Evolutionary conservation across 106 monocot genomes (phyloP), one percentile per base, ranked within the genome.

Genomic region (Acanthochlamys bracteata): DNA sequence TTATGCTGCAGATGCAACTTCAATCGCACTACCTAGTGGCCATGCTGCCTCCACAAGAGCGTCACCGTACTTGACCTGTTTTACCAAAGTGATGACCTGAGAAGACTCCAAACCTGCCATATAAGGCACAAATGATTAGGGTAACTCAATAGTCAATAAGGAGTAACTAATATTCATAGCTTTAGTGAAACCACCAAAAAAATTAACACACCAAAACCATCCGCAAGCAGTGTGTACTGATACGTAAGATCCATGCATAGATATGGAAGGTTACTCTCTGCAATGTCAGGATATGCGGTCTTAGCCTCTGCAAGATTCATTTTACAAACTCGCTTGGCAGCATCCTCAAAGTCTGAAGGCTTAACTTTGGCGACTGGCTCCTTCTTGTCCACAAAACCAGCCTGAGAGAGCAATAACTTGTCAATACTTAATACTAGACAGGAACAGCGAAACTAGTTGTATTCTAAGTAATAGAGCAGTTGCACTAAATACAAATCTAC

Each of bases 21-120:
- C 89, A 68, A 93, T 86, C 21, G 93, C 89, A 71, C 89, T 86
- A 20, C 93, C 93, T 20, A 93, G 71, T 6, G 93, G 93, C 93
- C 93, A 93, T 13, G 93, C 93, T 57, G 93, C 93, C 59, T 89
- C 93, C 20, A 93, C 86, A 55, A 73, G 70, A 24, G 75, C 67
- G 70, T 89, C 74, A 13, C 79, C 61, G 65, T 86, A 93, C 47
- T 77, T 74, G 33, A 95, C 80, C 66, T 84, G 41, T 78, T 95
- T 95, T 16, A 95, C 94, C 71, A 95, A 72, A 11, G 89, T 95
- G 54, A 95, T 95, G 25, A 77, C 83, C 66, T 95, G 94, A 69
- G 53, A 75, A 55, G 79, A 79, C 23, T 78, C 82, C 66, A 90
- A 56, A 10, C 55, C 93, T 93, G 79, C 57, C 16, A 58, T 13